Conservation (phyloP, 352 stramenopile species). For the Lagenidium sp. region DNA sequence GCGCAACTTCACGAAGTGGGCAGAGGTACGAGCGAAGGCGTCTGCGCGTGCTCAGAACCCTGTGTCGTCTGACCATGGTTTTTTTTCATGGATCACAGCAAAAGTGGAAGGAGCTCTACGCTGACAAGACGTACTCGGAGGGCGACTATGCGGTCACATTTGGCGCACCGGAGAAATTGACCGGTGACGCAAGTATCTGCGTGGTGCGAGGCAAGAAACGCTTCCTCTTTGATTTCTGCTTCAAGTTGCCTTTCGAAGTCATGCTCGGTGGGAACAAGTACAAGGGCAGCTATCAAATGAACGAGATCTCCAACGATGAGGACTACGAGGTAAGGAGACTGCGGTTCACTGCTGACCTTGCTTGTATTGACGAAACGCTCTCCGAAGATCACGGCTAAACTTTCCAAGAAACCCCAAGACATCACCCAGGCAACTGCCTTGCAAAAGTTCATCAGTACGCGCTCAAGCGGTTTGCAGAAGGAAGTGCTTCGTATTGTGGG, state of each 20-base stretch:
- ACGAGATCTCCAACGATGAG: slow-evolving; percentile 84
- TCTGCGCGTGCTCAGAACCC: no score
- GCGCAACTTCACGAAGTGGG: slow-evolving; percentile 82
- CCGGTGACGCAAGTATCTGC: slow-evolving; percentile 81
- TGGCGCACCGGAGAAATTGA: slow-evolving; percentile 59
- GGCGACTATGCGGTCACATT: slow-evolving; percentile 32
- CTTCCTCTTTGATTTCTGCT: slow-evolving; percentile 83
- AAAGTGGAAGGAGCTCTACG: slow-evolving; percentile 55
- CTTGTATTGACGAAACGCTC: no score
- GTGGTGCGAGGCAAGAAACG: slow-evolving; percentile 85
- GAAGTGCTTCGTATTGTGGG: slow-evolving; percentile 52
- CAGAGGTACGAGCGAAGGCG: slow-evolving; percentile 26
- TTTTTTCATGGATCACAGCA: slow-evolving; percentile 23
- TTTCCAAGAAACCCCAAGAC: slow-evolving; percentile 42
- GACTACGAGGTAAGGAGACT: slow-evolving; percentile 60
- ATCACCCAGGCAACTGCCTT: slow-evolving; percentile 29
- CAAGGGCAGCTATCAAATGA: slow-evolving; percentile 64
- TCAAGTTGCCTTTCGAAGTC: slow-evolving; percentile 68
- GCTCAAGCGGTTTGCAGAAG: slow-evolving; percentile 44
- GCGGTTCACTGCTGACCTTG: background rate
- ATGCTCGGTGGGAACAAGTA: slow-evolving; percentile 31
- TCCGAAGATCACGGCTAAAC: slow-evolving; percentile 52
- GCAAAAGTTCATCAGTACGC: slow-evolving; percentile 38
- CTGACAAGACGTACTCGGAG: slow-evolving; percentile 25
- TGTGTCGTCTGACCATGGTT: background rate